Evolutionary conservation across 257 asterid species (phyloP).

Genomic region (Lycium ferocissimum): DNA sequence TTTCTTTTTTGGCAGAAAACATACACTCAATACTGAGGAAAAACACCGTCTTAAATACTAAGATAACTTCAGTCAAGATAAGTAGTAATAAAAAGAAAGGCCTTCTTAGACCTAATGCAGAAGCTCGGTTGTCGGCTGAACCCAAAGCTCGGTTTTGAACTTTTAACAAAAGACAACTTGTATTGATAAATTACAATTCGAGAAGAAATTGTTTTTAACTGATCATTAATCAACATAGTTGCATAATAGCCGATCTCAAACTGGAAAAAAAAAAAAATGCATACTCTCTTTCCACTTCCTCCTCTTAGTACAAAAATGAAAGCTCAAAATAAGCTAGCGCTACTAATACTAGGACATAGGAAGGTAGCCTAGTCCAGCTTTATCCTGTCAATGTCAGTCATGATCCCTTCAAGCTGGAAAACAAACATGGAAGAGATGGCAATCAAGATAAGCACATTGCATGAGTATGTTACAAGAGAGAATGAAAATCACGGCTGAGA

Average conservation of each 20-base stretch:
- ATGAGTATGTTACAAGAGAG: neutral
- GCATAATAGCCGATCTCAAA: neutral
- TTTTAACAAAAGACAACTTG: neutral
- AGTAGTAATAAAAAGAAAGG: no score
- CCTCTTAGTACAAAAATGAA: slow-evolving; percentile 4
- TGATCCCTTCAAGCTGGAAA: slow-evolving; percentile 75
- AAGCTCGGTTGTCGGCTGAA: neutral
- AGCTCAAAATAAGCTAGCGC: slow-evolving; percentile 2
- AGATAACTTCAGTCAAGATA: no score
- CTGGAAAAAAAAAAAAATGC: neutral
- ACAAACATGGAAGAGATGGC: neutral
- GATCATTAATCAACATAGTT: neutral
- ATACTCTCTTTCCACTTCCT: neutral
- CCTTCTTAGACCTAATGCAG: no score
- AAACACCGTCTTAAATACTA: neutral
- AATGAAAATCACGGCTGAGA: neutral
- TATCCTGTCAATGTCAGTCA: slow-evolving; percentile 62
- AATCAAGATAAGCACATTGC: neutral
- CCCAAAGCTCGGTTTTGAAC: slow-evolving; percentile 8
- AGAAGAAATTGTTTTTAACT: neutral
- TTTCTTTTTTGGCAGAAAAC: neutral
- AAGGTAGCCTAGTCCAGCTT: slow-evolving; percentile 51
- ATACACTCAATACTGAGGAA: neutral
- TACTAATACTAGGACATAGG: neutral
- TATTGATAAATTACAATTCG: slow-evolving; percentile 24